Evolutionary conservation across 305 asterid genomes (phyloP).

Genomic region (Ajuga reptans): DNA sequence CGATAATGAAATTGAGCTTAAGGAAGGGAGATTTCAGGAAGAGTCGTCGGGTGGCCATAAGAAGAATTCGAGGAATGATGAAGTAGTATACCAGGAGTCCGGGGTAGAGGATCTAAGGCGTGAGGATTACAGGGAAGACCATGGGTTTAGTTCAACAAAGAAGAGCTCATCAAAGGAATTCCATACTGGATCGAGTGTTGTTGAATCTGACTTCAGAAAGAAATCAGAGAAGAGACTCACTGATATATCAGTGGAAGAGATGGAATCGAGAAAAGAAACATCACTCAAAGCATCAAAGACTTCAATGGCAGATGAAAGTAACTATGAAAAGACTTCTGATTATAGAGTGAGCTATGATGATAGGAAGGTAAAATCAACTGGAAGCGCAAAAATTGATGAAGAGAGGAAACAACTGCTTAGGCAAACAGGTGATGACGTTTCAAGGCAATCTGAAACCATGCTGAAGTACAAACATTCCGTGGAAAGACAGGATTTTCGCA

Average conservation of each 20-base stretch:
- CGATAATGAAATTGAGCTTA: conserved; percentile 45
- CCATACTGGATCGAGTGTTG: conserved; percentile 32
- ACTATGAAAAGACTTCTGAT: conserved; percentile 30
- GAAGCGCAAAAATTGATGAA: conserved; percentile 28
- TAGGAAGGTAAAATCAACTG: conserved; percentile 29
- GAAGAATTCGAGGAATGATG: conserved; percentile 34
- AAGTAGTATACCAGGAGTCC: conserved; percentile 28
- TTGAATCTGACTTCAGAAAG: conserved; percentile 58
- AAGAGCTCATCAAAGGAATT: conserved; percentile 28
- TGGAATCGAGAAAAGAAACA: conserved; percentile 35
- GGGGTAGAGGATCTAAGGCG: conserved; percentile 26
- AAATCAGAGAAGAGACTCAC: conserved; percentile 79
- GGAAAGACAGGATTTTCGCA: conserved; percentile 30
- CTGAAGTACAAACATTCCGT: conserved; percentile 47
- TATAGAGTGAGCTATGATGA: conserved; percentile 36
- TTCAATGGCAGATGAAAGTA: conserved; percentile 29
- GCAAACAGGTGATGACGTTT: conserved; percentile 34
- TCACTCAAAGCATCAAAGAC: conserved; percentile 32
- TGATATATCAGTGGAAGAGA: conserved; percentile 49
- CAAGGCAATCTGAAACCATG: conserved; percentile 37
- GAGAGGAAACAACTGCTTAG: conserved; percentile 29
- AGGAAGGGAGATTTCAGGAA: conserved; percentile 31
- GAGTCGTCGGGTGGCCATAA: conserved; percentile 27
- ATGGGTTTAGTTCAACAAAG: conserved; percentile 32
- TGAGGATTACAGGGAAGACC: conserved; percentile 33